Base-by-base conservation (phyloP, 208 protist species). In the Wallacemonas sp. region DNA sequence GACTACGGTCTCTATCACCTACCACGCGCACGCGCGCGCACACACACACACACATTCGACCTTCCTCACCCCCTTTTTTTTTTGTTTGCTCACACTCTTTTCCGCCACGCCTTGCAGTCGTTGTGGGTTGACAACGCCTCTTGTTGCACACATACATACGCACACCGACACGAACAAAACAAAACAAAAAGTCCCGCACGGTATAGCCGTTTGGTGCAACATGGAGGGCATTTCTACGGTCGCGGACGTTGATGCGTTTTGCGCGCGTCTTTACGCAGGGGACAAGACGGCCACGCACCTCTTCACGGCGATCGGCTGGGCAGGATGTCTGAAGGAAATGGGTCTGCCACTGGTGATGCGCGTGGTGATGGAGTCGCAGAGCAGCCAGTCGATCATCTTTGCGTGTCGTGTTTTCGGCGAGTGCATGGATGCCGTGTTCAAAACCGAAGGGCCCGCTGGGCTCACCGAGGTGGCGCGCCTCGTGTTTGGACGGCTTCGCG, bases 361-460 rank as follows among this genome's bases (percentile, higher is more conserved):
- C 7, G 69, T 75, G 31, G 72, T 88, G 45, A 61, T 76, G 79
- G 67, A 80, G 49, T 88, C 78, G 12, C 57, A 41, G 7, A 81
- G 78, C 41, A 69, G 42, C 8, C 75, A 82, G 48, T 79, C 78
- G 1, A 81, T 88, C n/a, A 81, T 84, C 29, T 88, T 88, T 66
- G 78, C 83, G 18, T 82, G 77, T 14, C 74, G 77, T 14, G 73
- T 70, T 10, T 42, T 80, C 5, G 65, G 64, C 12, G 72, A 88
- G 57, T 74, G 81, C 32, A 52, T 84, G 23, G 72, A 82, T 48
- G 70, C 65, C 0, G 45, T 78, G 14, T 73, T 82, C 64, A 22
- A 26, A 16, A 48, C 23, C 20, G n/a, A 44, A 16, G 64, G 67
- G 50, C 45, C 72, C 7, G 25, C 68, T 23, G 50, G 14, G 22